phyloP scores from a whole-genome alignment of 2,329 filamentous ascomycete species.

The Aspergillus texensis region DNA sequence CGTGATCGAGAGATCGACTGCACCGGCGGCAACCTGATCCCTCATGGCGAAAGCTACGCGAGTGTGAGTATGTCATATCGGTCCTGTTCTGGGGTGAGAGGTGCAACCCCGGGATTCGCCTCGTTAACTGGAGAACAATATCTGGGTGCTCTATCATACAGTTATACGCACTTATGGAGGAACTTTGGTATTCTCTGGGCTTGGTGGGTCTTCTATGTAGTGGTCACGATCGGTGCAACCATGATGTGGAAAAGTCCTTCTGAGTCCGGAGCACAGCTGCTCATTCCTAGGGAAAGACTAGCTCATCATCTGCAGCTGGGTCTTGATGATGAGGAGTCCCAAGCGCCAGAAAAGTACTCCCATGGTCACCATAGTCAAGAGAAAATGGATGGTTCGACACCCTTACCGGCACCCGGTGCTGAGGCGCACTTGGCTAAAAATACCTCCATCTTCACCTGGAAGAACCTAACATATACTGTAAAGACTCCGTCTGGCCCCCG shows the following conservation, averaged over 20 bases:
- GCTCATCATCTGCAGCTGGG: not conserved
- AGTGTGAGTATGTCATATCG: slow-evolving; percentile 21
- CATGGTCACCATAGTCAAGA: not conserved
- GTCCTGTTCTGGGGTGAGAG: slow-evolving; percentile 60
- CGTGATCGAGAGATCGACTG: slow-evolving; percentile 31
- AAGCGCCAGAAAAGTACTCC: not conserved
- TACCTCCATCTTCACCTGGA: slow-evolving; percentile 73
- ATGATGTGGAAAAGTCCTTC: slow-evolving; percentile 53
- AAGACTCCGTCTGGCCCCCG: slow-evolving; percentile 58
- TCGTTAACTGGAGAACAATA: slow-evolving; percentile 60
- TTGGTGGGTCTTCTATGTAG: slow-evolving; percentile 62
- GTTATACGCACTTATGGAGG: slow-evolving; percentile 55
- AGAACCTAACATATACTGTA: slow-evolving; percentile 71
- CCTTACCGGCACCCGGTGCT: slow-evolving; percentile 10
- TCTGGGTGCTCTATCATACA: slow-evolving; percentile 56
- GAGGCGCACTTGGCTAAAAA: slow-evolving; percentile 57
- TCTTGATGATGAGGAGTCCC: not conserved
- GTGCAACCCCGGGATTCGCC: slow-evolving; percentile 53
- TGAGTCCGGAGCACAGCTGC: slow-evolving; percentile 52
- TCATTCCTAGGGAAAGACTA: slow-evolving; percentile 60
- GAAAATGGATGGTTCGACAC: not conserved
- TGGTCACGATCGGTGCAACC: slow-evolving; percentile 60
- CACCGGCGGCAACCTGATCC: slow-evolving; percentile 32
- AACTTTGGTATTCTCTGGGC: slow-evolving; percentile 64
- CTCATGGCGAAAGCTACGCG: slow-evolving; percentile 30